A percentile compares a stretch with the other conserved stretches of the same genome.
Evolutionary conservation across 495 filamentous ascomycete genomes (phyloP).

Genomic region (Antarctomyces pellizariae): DNA sequence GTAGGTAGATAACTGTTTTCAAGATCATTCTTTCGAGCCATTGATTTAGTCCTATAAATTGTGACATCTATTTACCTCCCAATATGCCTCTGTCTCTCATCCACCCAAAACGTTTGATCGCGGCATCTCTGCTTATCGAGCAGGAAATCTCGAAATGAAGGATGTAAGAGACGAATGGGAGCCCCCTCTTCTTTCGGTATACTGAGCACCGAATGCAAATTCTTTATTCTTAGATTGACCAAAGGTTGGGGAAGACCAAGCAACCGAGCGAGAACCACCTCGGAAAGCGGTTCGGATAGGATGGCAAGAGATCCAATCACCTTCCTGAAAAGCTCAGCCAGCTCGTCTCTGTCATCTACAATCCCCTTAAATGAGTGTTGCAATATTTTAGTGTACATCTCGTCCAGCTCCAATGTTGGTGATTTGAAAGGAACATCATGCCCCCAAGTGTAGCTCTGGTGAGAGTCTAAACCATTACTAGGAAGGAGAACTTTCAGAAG

Average conservation of each 20-base stretch:
- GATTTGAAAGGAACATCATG: neutral
- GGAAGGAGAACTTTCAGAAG: conserved; percentile 1
- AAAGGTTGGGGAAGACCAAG: neutral
- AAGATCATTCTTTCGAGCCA: no score
- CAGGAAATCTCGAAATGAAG: conserved; percentile 4
- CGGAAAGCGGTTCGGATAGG: neutral
- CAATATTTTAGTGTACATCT: conserved; percentile 1
- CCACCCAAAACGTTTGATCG: conserved; percentile 3
- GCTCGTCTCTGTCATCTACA: neutral
- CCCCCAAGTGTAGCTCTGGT: no score
- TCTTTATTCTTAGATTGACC: conserved; percentile 12
- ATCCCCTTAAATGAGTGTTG: neutral
- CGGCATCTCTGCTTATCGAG: conserved; percentile 3
- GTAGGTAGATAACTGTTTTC: no score
- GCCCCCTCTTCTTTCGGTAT: conserved; percentile 1
- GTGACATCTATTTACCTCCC: no score
- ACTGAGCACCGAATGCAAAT: conserved; percentile 4
- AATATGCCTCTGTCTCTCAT: no score
- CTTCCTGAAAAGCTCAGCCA: neutral
- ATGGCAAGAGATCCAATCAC: neutral
- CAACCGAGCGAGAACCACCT: neutral
- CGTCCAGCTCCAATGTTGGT: neutral
- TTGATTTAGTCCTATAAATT: no score
- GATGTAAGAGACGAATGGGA: conserved; percentile 1
- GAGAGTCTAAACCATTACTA: neutral